phyloP scores from a whole-genome alignment of 768 basidiomycete species.

The Lactarius akahatsu region DNA sequence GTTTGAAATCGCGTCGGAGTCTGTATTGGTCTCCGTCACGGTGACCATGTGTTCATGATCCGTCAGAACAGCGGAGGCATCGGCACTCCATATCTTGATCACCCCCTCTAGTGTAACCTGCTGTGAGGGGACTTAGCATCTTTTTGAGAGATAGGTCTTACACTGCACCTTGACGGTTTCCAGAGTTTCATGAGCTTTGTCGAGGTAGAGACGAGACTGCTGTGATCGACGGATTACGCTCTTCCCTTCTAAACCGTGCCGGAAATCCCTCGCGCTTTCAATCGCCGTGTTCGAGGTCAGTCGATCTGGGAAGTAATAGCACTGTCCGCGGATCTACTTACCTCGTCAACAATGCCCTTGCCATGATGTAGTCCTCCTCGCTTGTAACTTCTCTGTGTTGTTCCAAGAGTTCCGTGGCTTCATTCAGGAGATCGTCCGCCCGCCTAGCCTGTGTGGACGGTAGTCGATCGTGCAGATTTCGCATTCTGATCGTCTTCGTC shows the following conservation, averaged over 20 bases:
- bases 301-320: background rate
- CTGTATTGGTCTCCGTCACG: background rate
- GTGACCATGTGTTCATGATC: background rate
- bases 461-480: background rate
- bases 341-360: conserved; percentile 7
- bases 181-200: conserved; percentile 5
- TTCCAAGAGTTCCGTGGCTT: conserved; percentile 5
- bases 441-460: conserved; percentile 2
- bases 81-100: background rate
- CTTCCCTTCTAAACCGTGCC: conserved; percentile 7
- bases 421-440: conserved; percentile 8
- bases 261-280: conserved; percentile 1
- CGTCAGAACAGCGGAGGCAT: background rate
- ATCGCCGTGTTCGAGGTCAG: background rate
- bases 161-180: background rate
- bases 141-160: background rate
- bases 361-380: conserved; percentile 9
- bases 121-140: background rate
- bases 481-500: background rate
- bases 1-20: background rate
- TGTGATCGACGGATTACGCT: background rate
- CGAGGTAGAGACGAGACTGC: conserved; percentile 15
- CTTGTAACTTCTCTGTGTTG: background rate
- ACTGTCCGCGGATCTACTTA: background rate
- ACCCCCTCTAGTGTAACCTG: background rate